These are phyloP conservation scores for Phycomyces blakesleeanus DNA, from an alignment of 192 early-diverging fungal genomes.

Conservation along the genomic window DNA sequence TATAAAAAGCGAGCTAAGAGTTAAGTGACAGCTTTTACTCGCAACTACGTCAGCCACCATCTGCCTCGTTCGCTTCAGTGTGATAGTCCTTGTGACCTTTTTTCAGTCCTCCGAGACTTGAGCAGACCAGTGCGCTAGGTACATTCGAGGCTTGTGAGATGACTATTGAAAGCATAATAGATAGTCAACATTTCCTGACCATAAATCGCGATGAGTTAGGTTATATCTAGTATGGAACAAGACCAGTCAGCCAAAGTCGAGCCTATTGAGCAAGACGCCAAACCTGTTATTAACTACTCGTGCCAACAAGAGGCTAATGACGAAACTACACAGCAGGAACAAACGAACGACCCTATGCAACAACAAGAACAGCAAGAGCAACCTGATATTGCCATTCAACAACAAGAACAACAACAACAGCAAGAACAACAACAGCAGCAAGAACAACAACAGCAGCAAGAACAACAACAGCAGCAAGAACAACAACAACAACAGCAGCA, in stretches of 20 bases:
- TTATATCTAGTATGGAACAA: constrained; percentile 1
- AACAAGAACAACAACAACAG: constrained; percentile 8
- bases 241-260: background rate
- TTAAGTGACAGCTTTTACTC: background rate
- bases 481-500: constrained; percentile 7
- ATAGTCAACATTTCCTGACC: background rate
- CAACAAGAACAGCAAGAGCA: background rate
- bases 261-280: background rate
- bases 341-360: background rate
- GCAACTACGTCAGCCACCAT: background rate
- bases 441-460: background rate
- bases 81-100: background rate
- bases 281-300: background rate
- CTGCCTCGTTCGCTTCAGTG: background rate
- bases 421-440: background rate
- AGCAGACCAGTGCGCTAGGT: constrained; percentile 1
- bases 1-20: background rate
- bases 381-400: background rate
- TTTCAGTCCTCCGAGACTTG: constrained; percentile 2
- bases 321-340: background rate
- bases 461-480: constrained; percentile 1
- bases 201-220: background rate
- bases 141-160: background rate
- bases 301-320: background rate
- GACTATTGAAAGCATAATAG: background rate